Base-by-base conservation (phyloP, 2,329 filamentous ascomycete genomes). In the Dryadomyces quercivorus region DNA sequence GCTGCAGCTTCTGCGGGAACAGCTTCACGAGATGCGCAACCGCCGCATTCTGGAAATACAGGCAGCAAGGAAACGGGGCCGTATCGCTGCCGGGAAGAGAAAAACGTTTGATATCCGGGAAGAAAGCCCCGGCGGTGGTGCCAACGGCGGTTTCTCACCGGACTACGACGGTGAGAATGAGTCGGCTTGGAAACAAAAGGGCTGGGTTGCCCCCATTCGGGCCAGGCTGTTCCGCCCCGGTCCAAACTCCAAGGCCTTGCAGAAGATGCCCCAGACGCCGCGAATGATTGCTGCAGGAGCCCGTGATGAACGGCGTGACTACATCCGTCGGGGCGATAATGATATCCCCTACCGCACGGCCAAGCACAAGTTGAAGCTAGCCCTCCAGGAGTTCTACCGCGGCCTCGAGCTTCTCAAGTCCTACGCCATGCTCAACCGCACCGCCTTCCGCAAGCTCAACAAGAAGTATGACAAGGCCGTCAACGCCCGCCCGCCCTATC, bases 401-500 rank as follows among this genome's bases (percentile, higher is more conserved):
- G 86, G 88, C 0, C 75, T 98, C 15, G 93, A 98, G 66, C 73
- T 97, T 48, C 76, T 98, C 56, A 97, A 96, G 70, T 87, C 88
- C 0, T 98, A 95, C 63, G 85, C 90, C 1, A 72, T 95, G 21
- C 75, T 96, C 15, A 98, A 98, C 67, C 81, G 89, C 50, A 95
- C 89, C 0, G 93, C 90, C 0, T 97, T 97, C 64, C 84, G 91
- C 36, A 98, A 98, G 68, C 89, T 98, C 65, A 96, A 95, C 70
- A 98, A 98, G 69, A 98, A 98, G 69, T 97, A 94, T 66, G 91
- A 97, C 75, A 98, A 97, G 71, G 82, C 86, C 2, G 82, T 90
- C 55, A 81, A 90, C 61, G 85, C 89, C 44, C 80, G 85, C 12
- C 88, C 88, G 0, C 78, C 85, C 0, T 78, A 86, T 64, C 80